These are phyloP conservation scores for Begonia peltatifolia DNA, from an alignment of 306 rosid genomes.

Conservation along the genomic window DNA sequence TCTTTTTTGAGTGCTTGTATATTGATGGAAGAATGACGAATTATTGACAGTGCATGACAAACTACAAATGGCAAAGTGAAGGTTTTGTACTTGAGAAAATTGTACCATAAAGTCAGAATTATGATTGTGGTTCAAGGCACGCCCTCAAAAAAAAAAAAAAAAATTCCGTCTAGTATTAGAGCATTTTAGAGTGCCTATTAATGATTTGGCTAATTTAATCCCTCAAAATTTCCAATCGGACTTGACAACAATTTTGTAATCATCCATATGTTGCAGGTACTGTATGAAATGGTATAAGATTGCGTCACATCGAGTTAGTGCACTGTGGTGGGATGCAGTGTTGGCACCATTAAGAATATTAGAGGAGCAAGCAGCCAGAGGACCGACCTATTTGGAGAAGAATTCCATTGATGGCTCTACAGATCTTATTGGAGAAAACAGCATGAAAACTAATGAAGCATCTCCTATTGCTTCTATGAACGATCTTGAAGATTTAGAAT, in stretches of 20 bases:
- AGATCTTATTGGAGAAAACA: constrained; percentile 4
- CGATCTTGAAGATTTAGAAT: constrained; percentile 84
- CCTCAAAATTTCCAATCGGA: not conserved
- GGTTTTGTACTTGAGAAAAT: too few species aligned
- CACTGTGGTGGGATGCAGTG: constrained; percentile 77
- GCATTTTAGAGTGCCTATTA: not conserved
- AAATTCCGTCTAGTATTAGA: not conserved
- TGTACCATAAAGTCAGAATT: too few species aligned
- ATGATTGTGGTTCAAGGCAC: too few species aligned
- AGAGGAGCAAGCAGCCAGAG: constrained; percentile 54
- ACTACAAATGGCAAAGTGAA: too few species aligned
- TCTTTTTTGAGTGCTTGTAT: too few species aligned
- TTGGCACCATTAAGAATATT: constrained; percentile 69
- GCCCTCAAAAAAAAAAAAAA: too few species aligned
- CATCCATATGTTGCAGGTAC: constrained; percentile 38
- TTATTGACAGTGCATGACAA: too few species aligned
- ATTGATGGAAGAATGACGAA: too few species aligned
- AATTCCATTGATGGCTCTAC: constrained; percentile 9
- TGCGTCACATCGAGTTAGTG: constrained; percentile 57
- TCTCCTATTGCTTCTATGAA: constrained; percentile 31
- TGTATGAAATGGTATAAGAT: constrained; percentile 83
- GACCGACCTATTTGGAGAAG: constrained; percentile 13
- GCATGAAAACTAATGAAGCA: constrained; percentile 6
- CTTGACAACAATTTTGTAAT: constrained; percentile 1
- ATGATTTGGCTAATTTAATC: not conserved